phyloP scores from a whole-genome alignment of 2,329 filamentous ascomycete genomes.

The Amauroascus niger region DNA sequence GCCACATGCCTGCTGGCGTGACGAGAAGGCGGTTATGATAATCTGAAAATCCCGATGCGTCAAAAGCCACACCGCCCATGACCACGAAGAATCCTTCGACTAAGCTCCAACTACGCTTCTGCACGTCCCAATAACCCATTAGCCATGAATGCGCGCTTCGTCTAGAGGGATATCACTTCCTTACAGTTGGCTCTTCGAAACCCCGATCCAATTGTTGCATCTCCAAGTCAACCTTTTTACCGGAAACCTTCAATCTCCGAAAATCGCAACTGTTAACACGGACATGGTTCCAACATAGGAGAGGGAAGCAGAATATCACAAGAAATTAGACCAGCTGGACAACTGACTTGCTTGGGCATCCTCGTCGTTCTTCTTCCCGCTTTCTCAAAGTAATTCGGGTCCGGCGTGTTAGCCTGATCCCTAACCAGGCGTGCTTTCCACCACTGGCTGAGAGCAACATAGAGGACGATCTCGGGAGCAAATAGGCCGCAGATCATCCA shows the following conservation, averaged over 20 bases:
- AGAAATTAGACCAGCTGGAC: not conserved
- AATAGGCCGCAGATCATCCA: not conserved
- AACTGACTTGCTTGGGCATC: not conserved
- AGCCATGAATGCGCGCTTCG: not conserved
- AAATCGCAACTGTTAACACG: not conserved
- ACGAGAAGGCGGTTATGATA: not conserved
- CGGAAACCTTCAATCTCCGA: not conserved
- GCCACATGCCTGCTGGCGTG: not conserved
- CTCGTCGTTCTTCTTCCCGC: not conserved
- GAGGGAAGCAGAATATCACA: not conserved
- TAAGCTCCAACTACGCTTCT: not conserved
- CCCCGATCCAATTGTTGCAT: not conserved
- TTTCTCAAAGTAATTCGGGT: not conserved
- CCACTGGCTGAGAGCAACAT: not conserved
- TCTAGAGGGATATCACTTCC: no score
- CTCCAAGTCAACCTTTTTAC: not conserved
- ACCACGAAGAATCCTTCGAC: not conserved
- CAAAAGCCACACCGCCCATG: not conserved
- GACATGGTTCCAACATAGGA: not conserved
- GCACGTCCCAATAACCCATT: not conserved
- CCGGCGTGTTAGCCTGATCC: not conserved
- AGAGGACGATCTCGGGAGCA: not conserved
- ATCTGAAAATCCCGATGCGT: not conserved
- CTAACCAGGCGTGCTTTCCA: not conserved
- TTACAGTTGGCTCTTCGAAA: not conserved